Evolutionary conservation across 805 yeast genomes (phyloP), one percentile per base, ranked within the genome.

Genomic region (Candida ulmi): DNA sequence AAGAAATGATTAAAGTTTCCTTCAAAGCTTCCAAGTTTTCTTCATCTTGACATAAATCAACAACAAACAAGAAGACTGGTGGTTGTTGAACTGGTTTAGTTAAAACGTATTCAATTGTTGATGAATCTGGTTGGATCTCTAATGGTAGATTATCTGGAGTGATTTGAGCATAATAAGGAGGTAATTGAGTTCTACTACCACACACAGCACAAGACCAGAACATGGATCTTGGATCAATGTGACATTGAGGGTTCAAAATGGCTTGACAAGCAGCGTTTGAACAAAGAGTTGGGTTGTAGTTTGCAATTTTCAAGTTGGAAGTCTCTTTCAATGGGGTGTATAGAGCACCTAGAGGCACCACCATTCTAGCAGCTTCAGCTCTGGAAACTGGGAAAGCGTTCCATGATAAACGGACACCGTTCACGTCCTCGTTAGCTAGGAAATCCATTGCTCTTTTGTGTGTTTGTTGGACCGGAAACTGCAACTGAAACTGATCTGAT

Each of bases 311-410:
- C 46, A 88, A 68, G 47, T 82, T 88, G 43, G 82, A 83, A 49
- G 85, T 76, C 42, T 77, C 78, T 54, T 87, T 79, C 52, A 93
- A 73, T 8, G 99, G 99, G n/a, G 97, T 90, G 69, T 88, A 93
- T 46, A 93, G 67, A 40, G 96, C 83, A 31, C 97, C 95, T 28
- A 93, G 81, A 11, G 99, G 99, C 25, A 93, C 90, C 16, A 91
- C 95, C 55, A 88, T 83, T 51, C 93, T 83, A 53, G 82, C 81
- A 16, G 96, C 93, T 62, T 93, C 98, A 31, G 79, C 77, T 51
- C 88, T 79, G 29, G 96, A 82, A 31, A 85, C 79, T 23, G 99
- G 99, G 54, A 91, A 81, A 31, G 86, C 83, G 55, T 80, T 83
- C 88, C 93, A 85, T 7, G 90, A 71, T 57, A 80, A 71, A 51